A percentile compares a stretch with the other conserved stretches of the same genome.
These are phyloP conservation scores for Colletotrichum melonis DNA, from an alignment of 2,329 filamentous ascomycete genomes.

Conservation along the genomic window DNA sequence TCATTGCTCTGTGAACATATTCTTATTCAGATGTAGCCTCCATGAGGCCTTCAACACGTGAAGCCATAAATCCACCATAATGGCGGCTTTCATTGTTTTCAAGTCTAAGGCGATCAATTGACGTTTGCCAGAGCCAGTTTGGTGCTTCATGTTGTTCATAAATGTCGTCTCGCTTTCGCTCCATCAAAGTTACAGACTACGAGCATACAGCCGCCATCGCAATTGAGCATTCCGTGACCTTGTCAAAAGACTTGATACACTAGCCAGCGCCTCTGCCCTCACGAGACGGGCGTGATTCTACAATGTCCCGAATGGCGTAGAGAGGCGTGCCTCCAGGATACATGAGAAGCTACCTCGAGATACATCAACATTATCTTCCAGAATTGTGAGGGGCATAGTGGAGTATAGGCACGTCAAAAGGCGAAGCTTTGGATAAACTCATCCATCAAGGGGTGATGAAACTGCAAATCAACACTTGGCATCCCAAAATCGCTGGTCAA, in stretches of 20 bases:
- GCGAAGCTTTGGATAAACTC: constrained; percentile 10
- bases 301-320: background rate
- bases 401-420: background rate
- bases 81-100: no score
- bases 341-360: background rate
- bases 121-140: no score
- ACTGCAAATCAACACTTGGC: constrained; percentile 20
- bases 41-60: no score
- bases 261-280: background rate
- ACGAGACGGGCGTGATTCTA: background rate
- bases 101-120: no score
- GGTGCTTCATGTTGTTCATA: no score
- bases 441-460: constrained; percentile 14
- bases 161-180: no score
- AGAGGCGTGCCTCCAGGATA: background rate
- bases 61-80: no score
- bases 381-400: background rate
- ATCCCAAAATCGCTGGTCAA: background rate
- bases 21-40: no score
- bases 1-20: no score
- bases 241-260: background rate
- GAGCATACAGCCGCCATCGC: background rate
- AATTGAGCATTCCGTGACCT: background rate
- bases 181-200: background rate
- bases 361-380: background rate